These are phyloP conservation scores for Prinsepia uniflora DNA, from an alignment of 306 rosid species.

Conservation along the genomic window DNA sequence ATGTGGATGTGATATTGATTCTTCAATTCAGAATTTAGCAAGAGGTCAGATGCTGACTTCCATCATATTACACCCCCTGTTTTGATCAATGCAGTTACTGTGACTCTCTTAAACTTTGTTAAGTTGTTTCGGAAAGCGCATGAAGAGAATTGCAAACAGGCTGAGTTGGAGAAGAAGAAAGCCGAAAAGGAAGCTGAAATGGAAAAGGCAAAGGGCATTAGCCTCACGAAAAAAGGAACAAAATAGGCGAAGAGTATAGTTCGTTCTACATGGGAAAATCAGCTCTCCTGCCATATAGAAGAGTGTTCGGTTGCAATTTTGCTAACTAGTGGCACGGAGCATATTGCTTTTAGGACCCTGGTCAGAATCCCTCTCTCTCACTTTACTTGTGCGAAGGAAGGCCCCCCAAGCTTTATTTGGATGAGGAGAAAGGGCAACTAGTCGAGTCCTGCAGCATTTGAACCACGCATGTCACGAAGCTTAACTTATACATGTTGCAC, in stretches of 20 bases:
- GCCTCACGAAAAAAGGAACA: slow-evolving; percentile 48
- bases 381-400: slow-evolving; percentile 24
- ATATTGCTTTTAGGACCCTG: slow-evolving; percentile 35
- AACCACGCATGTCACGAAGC: slow-evolving; percentile 3
- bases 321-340: slow-evolving; percentile 14
- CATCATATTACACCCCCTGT: slow-evolving; percentile 17
- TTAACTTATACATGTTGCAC: slow-evolving; percentile 19
- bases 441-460: slow-evolving; percentile 17
- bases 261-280: slow-evolving; percentile 28
- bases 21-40: no score
- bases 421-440: slow-evolving; percentile 13
- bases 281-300: slow-evolving; percentile 40
- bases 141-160: slow-evolving; percentile 88
- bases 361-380: slow-evolving; percentile 29
- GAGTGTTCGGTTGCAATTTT: slow-evolving; percentile 37
- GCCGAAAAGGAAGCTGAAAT: slow-evolving; percentile 86
- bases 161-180: slow-evolving; percentile 86
- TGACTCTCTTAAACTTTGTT: slow-evolving; percentile 68
- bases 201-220: slow-evolving; percentile 82
- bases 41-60: slow-evolving; percentile 18
- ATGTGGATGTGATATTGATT: slow-evolving; percentile 6
- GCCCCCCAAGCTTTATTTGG: slow-evolving; percentile 20
- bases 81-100: slow-evolving; percentile 66
- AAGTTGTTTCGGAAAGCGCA: slow-evolving; percentile 93
- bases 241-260: slow-evolving; percentile 42